These are phyloP conservation scores for Colletotrichum sp. DNA, from an alignment of 2,329 filamentous ascomycete genomes.

Conservation along the genomic window DNA sequence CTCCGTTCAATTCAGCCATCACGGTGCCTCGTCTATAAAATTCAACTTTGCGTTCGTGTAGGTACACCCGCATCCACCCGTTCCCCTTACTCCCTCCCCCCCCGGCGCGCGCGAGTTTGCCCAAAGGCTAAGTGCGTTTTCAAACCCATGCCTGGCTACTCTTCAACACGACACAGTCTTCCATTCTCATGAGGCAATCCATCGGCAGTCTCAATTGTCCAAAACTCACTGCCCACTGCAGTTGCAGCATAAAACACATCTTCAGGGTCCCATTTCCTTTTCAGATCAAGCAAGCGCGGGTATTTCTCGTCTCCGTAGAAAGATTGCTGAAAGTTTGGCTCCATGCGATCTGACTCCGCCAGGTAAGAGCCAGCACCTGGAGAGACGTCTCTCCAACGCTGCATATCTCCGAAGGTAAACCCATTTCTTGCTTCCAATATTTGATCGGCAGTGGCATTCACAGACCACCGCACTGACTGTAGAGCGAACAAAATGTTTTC, in stretches of 20 bases:
- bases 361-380: slow-evolving; percentile 30
- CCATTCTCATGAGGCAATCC: slow-evolving; percentile 8
- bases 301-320: slow-evolving; percentile 35
- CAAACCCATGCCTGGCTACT: neutral
- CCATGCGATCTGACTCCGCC: slow-evolving; percentile 34
- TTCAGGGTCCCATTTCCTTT: slow-evolving; percentile 33
- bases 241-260: slow-evolving; percentile 31
- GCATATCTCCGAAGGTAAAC: slow-evolving; percentile 33
- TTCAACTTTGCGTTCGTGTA: neutral
- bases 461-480: slow-evolving; percentile 15
- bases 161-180: neutral
- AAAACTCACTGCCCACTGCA: slow-evolving; percentile 31
- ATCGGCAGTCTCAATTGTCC: slow-evolving; percentile 16
- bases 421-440: slow-evolving; percentile 26
- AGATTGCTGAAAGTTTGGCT: slow-evolving; percentile 31
- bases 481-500: slow-evolving; percentile 39
- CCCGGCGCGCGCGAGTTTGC: neutral
- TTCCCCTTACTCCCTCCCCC: neutral
- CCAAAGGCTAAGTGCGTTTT: fast-evolving
- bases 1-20: neutral
- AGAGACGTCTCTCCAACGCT: slow-evolving; percentile 32
- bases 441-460: neutral
- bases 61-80: neutral
- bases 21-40: neutral
- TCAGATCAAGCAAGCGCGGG: slow-evolving; percentile 28